A percentile compares a stretch with the other conserved stretches of the same genome.
These are phyloP conservation scores for Sphagnurus paluster DNA, from an alignment of 1,284 basidiomycete genomes.

Conservation along the genomic window DNA sequence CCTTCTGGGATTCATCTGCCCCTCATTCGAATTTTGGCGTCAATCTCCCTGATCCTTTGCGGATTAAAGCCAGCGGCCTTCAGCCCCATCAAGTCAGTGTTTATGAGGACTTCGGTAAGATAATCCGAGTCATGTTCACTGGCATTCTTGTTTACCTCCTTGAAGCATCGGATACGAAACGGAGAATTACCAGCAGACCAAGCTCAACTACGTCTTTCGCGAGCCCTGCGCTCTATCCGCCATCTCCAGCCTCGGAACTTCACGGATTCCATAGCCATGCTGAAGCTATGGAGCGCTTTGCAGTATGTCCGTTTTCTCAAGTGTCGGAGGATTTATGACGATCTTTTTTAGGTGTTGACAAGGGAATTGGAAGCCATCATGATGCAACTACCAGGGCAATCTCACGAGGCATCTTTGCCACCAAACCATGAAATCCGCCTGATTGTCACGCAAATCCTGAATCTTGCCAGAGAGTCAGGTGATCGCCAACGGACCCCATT, in stretches of 20 bases:
- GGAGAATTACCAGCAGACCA: constrained; percentile 60
- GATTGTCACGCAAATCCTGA: constrained; percentile 80
- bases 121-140: not conserved
- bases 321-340: not conserved
- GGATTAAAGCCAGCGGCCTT: constrained; percentile 84
- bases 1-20: constrained; percentile 86
- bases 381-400: constrained; percentile 64
- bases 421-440: constrained; percentile 85
- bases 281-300: constrained; percentile 78
- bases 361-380: constrained; percentile 83
- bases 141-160: constrained; percentile 2
- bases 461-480: constrained; percentile 74
- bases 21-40: constrained; percentile 76
- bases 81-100: constrained; percentile 84
- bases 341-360: constrained; percentile 51
- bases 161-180: constrained; percentile 52
- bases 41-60: constrained; percentile 86
- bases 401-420: constrained; percentile 65
- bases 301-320: constrained; percentile 40
- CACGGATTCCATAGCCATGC: constrained; percentile 54
- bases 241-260: constrained; percentile 52
- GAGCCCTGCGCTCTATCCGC: constrained; percentile 42
- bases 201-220: constrained; percentile 46
- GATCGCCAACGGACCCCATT: constrained; percentile 88
- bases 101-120: constrained; percentile 92